Percentiles rank a stretch among this genome's conserved stretches.
phyloP scores from a whole-genome alignment of 2,329 filamentous ascomycete genomes.

The Clarireedia monteithiana region DNA sequence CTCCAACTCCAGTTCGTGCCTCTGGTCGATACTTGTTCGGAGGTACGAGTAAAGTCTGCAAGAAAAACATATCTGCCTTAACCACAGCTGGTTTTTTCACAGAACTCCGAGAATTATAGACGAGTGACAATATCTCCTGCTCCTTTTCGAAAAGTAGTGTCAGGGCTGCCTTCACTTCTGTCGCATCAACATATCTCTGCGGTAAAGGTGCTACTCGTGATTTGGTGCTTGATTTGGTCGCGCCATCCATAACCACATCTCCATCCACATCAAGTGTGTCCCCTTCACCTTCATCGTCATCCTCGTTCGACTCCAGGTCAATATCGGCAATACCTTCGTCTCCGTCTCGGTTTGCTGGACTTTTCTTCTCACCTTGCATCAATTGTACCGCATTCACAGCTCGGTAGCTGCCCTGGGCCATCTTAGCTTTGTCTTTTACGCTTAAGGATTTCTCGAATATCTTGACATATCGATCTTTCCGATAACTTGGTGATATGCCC shows the following conservation, averaged over 20 bases:
- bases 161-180: conserved; percentile 75
- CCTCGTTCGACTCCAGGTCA: conserved; percentile 42
- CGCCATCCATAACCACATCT: conserved; percentile 47
- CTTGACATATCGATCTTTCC: conserved; percentile 87
- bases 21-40: conserved; percentile 89
- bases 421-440: conserved; percentile 67
- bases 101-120: conserved; percentile 67
- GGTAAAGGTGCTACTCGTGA: conserved; percentile 33
- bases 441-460: conserved; percentile 80
- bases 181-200: conserved; percentile 73
- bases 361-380: conserved; percentile 32
- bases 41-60: conserved; percentile 77
- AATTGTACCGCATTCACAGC: conserved; percentile 28
- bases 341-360: conserved; percentile 27
- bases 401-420: conserved; percentile 60
- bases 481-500: conserved; percentile 72
- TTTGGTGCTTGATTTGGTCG: conserved; percentile 28
- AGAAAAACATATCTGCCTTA: conserved; percentile 89
- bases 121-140: conserved; percentile 70
- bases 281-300: conserved; percentile 35
- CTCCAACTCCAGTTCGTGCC: conserved; percentile 68
- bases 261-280: conserved; percentile 46
- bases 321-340: conserved; percentile 68
- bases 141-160: conserved; percentile 79
- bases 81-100: conserved; percentile 49